A percentile compares a stretch with the other conserved stretches of the same genome.
These are phyloP conservation scores for Galerina marginata DNA, from an alignment of 768 basidiomycete species.

Conservation along the genomic window DNA sequence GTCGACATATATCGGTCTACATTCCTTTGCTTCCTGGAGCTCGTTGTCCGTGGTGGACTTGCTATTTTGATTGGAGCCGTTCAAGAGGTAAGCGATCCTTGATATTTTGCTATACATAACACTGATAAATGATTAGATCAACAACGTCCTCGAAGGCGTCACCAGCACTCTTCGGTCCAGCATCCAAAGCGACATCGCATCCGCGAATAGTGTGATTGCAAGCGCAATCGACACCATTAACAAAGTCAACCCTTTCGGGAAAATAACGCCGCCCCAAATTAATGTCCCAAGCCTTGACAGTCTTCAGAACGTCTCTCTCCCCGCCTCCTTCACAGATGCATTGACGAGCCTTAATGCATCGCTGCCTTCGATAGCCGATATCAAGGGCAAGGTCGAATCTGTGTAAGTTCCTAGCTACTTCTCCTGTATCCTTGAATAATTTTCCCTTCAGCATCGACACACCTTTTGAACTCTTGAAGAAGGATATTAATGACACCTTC, in stretches of 20 bases:
- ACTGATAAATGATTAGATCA: constrained; percentile 55
- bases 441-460: constrained; percentile 63
- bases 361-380: constrained; percentile 76
- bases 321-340: constrained; percentile 73
- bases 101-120: neutral
- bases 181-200: constrained; percentile 72
- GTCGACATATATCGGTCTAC: constrained; percentile 93
- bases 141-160: constrained; percentile 64
- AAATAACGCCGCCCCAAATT: constrained; percentile 75
- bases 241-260: constrained; percentile 73
- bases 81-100: constrained; percentile 59
- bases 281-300: constrained; percentile 73
- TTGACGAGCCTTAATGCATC: constrained; percentile 81
- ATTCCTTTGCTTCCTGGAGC: constrained; percentile 91
- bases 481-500: constrained; percentile 90
- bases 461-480: constrained; percentile 88
- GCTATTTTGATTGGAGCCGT: constrained; percentile 83
- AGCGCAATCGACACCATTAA: constrained; percentile 72
- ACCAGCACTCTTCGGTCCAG: constrained; percentile 65
- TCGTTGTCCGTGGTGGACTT: constrained; percentile 83
- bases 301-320: constrained; percentile 81
- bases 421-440: constrained; percentile 5
- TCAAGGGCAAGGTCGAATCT: constrained; percentile 69
- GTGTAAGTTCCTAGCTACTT: constrained; percentile 55
- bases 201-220: constrained; percentile 73